Evolutionary conservation across 305 asterid genomes (phyloP).

Genomic region (Fraxinus latifolia): DNA sequence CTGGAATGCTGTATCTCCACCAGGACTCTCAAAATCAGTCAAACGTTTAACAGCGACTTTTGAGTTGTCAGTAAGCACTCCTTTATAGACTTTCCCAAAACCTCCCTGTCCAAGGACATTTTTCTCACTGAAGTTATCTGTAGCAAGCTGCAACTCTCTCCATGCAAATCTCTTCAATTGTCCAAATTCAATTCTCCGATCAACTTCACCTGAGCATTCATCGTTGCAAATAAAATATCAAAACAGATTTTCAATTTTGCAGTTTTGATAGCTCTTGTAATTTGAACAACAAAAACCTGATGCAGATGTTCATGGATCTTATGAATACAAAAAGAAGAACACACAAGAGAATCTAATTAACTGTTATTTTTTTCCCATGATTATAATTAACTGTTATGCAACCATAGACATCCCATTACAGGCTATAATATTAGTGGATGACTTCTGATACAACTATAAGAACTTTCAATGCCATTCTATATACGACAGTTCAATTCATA

Average conservation of each 20-base stretch:
- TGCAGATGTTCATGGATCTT: neutral
- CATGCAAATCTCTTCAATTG: conserved; percentile 90
- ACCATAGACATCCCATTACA: neutral
- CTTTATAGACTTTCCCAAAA: conserved; percentile 91
- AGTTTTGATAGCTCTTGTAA: neutral
- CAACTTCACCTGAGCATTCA: conserved; percentile 70
- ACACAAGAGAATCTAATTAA: neutral
- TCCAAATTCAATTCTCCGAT: conserved; percentile 80
- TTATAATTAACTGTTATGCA: neutral
- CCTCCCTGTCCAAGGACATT: conserved; percentile 96
- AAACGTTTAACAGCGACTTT: conserved; percentile 90
- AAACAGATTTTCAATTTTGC: neutral
- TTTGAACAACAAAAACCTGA: neutral
- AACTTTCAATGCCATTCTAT: neutral
- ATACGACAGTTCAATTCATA: neutral
- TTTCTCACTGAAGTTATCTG: conserved; percentile 79
- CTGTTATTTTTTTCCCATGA: neutral
- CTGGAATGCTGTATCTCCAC: conserved; percentile 87
- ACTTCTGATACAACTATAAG: neutral
- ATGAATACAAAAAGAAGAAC: neutral
- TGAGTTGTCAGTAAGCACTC: conserved; percentile 70
- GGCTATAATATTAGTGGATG: neutral
- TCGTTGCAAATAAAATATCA: neutral
- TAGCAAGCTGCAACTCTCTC: conserved; percentile 91
- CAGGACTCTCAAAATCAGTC: conserved; percentile 85